Evolutionary conservation across 116 monocot genomes (phyloP).

Genomic region (Papilionanthe hybrid): DNA sequence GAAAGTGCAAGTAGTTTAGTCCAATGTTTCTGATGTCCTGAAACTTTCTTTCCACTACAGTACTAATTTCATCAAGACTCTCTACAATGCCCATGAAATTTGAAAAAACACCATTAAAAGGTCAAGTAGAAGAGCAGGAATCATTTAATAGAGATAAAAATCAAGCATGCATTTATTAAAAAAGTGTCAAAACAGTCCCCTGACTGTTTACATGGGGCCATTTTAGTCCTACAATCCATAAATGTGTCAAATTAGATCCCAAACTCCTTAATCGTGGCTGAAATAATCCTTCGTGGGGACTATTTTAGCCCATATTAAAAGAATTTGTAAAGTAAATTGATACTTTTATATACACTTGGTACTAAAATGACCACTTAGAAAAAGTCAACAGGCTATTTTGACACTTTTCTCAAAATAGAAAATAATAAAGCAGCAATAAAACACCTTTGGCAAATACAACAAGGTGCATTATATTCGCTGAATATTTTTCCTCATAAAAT

Average conservation of each 20-base stretch:
- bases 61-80: conserved; percentile 64
- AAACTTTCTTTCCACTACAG: conserved; percentile 70
- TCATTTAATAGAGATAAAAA: background rate
- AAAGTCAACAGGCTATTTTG: too few relatives aligned
- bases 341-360: too few relatives aligned
- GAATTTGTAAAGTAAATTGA: too few relatives aligned
- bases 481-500: conserved; percentile 74
- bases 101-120: background rate
- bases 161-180: background rate
- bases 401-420: background rate
- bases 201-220: too few relatives aligned
- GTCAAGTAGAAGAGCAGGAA: background rate
- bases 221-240: too few relatives aligned
- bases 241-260: too few relatives aligned
- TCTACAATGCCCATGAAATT: conserved; percentile 28
- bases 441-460: conserved; percentile 90
- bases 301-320: too few relatives aligned
- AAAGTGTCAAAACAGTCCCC: too few relatives aligned
- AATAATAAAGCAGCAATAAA: background rate
- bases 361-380: too few relatives aligned
- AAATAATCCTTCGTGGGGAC: too few relatives aligned
- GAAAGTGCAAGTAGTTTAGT: conserved; percentile 32
- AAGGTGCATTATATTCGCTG: conserved; percentile 93
- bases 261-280: too few relatives aligned
- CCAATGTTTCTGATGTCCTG: conserved; percentile 50